These are phyloP conservation scores for Plasmodium gallinaceum DNA, from an alignment of 169 alveolate species.

Conservation along the genomic window DNA sequence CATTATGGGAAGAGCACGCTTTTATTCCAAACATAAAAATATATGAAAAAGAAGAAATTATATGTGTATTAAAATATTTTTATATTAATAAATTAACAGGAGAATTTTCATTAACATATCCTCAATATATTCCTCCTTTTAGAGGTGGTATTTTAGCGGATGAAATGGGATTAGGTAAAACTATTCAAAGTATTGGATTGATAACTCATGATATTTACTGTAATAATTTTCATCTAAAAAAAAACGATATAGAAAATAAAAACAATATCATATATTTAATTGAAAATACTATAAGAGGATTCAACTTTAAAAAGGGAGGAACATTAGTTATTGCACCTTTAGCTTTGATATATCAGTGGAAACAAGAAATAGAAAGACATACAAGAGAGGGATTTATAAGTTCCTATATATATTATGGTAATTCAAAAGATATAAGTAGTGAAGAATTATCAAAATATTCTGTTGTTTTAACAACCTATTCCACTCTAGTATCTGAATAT, in stretches of 20 bases:
- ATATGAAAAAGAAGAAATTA: constrained; percentile 27
- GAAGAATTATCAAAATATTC: constrained; percentile 80
- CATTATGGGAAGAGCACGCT: constrained; percentile 71
- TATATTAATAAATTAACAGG: constrained; percentile 66
- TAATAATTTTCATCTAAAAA: constrained; percentile 37
- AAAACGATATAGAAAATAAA: constrained; percentile 30
- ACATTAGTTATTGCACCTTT: constrained; percentile 88
- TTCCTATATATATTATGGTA: constrained; percentile 80
- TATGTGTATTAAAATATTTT: constrained; percentile 64
- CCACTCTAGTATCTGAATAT: constrained; percentile 86
- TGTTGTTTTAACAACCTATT: constrained; percentile 89
- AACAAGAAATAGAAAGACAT: constrained; percentile 83
- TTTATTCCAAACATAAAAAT: constrained; percentile 69
- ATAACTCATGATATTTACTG: constrained; percentile 81
- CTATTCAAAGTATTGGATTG: constrained; percentile 96
- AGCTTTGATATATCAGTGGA: constrained; percentile 87
- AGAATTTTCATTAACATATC: constrained; percentile 56
- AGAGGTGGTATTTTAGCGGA: constrained; percentile 90
- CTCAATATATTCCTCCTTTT: constrained; percentile 64
- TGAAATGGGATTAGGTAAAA: constrained; percentile 99
- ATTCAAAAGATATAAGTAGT: constrained; percentile 71
- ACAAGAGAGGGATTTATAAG: constrained; percentile 78
- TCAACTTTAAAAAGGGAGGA: constrained; percentile 79
- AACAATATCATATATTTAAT: constrained; percentile 37
- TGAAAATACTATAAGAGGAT: constrained; percentile 68